A percentile compares a stretch with the other conserved stretches of the same genome.
Conservation (phyloP, 2,329 filamentous ascomycete genomes). For the Fusarium sublunatum region DNA sequence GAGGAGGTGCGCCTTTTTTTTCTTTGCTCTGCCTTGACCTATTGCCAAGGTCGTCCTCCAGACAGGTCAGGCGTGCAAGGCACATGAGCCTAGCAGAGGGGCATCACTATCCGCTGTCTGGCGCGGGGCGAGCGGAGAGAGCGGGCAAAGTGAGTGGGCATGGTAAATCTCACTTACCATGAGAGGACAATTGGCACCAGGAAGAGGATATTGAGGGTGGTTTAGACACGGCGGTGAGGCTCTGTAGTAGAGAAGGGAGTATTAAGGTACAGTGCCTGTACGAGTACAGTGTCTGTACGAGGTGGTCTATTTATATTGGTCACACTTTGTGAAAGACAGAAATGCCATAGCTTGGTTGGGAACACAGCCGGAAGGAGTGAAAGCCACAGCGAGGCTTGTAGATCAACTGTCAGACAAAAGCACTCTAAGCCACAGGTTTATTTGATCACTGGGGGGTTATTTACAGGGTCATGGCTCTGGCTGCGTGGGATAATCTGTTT, state of each 20-base stretch:
- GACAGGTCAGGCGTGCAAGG: slow-evolving; percentile 35
- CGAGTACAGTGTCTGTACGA: not conserved
- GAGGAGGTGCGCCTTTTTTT: slow-evolving; percentile 27
- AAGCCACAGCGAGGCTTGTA: slow-evolving; percentile 13
- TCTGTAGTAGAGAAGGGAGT: not conserved
- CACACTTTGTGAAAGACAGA: slow-evolving; percentile 4
- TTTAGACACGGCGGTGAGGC: slow-evolving; percentile 14
- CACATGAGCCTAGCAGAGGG: slow-evolving; percentile 30
- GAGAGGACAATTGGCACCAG: slow-evolving; percentile 25
- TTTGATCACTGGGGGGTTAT: too few species aligned
- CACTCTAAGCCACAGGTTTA: not conserved
- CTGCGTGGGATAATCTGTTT: too few species aligned
- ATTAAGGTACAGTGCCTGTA: not conserved
- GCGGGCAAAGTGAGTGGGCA: slow-evolving; percentile 23
- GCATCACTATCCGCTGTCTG: slow-evolving; percentile 30
- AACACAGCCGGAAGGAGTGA: not conserved
- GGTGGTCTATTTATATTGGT: not conserved
- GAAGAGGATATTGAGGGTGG: slow-evolving; percentile 1
- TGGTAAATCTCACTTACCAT: slow-evolving; percentile 35
- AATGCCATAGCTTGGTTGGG: slow-evolving; percentile 7
- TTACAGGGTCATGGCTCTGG: too few species aligned
- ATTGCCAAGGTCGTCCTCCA: slow-evolving; percentile 17
- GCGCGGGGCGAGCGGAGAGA: slow-evolving; percentile 23
- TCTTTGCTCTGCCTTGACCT: slow-evolving; percentile 4
- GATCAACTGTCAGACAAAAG: not conserved